Percentiles rank a stretch among this genome's conserved stretches.
Evolutionary conservation across 1,139 yeast species (phyloP).

Genomic region (Yamadazyma conglobata): DNA sequence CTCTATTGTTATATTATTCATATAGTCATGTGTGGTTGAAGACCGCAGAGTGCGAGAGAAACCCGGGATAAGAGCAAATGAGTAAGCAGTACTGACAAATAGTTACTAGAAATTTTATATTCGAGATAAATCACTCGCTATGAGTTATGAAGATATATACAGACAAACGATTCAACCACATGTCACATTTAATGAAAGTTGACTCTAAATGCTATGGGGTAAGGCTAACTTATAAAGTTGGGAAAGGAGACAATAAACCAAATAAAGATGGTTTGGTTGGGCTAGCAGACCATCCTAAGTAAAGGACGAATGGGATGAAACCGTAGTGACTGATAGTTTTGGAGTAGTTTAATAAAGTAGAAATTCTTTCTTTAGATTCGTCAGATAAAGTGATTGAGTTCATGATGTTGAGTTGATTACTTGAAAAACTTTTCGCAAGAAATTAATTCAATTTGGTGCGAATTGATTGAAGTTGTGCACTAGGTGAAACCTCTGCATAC

Average conservation of each 20-base stretch:
- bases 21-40: too few species aligned
- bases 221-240: slow-evolving; percentile 36
- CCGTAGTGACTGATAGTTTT: slow-evolving; percentile 92
- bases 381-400: slow-evolving; percentile 52
- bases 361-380: slow-evolving; percentile 84
- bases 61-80: slow-evolving; percentile 1
- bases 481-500: too few species aligned
- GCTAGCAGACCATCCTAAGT: slow-evolving; percentile 88
- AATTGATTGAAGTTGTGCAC: too few species aligned
- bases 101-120: too few species aligned
- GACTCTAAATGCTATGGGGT: too few species aligned
- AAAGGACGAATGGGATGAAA: slow-evolving; percentile 91
- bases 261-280: slow-evolving; percentile 82
- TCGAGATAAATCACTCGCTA: too few species aligned
- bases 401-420: slow-evolving; percentile 9
- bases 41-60: slow-evolving; percentile 3
- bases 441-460: slow-evolving; percentile 1
- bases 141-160: too few species aligned
- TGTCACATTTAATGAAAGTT: too few species aligned
- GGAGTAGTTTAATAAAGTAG: slow-evolving; percentile 77
- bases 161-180: too few species aligned
- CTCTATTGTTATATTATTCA: slow-evolving; percentile 31
- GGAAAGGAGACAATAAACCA: slow-evolving; percentile 69
- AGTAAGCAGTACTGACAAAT: too few species aligned
- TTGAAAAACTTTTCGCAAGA: slow-evolving; percentile 8